Evolutionary conservation across 2,329 filamentous ascomycete genomes (phyloP), one percentile per base, ranked within the genome.

Genomic region (Fusarium transvaalense): DNA sequence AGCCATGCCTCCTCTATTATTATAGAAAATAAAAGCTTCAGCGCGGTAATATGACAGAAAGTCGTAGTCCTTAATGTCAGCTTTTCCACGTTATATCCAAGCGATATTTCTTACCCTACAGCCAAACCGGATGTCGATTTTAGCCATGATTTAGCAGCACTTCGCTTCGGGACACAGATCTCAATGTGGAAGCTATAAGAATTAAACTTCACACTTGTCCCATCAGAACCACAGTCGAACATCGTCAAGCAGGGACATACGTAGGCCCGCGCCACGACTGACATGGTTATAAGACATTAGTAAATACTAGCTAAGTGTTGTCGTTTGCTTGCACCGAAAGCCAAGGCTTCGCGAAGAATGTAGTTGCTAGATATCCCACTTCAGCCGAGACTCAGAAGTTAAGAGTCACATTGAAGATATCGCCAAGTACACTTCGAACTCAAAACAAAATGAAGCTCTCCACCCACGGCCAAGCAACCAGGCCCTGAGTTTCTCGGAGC

Each of bases 401-500:
- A 12, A 38, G 29, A 55, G 29, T 50, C 38, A 41, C 15, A 35
- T 62, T 37, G 34, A 62, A 25, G 39, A 21, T 46, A 27, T 42
- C 35, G 50, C 58, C 25, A 63, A 43, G 58, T 34, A 19, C 15
- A 61, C n/a, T 4, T 29, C 13, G 29, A 56, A 63, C 41, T 63
- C n/a, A 63, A 48, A 48, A 45, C 27, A 39, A 55, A 14, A 65
- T 61, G 45, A 61, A 37, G 17, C 47, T 64, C 43, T 42, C 47
- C 57, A 62, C 48, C n/a, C 8, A n/a, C 48, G 19, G 19, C 42
- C 29, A 14, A 55, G 58, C 23, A 47, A 37, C 43, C 25, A 37
- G n/a, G 9, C 29, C 29, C 53, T 37, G 23, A 19, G 21, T 13
- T 21, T 35, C 27, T 29, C 31, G 41, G 14, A 37, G 42, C 42